Conservation (phyloP, 2,329 filamentous ascomycete species). For the Celoporthe dispersa region DNA sequence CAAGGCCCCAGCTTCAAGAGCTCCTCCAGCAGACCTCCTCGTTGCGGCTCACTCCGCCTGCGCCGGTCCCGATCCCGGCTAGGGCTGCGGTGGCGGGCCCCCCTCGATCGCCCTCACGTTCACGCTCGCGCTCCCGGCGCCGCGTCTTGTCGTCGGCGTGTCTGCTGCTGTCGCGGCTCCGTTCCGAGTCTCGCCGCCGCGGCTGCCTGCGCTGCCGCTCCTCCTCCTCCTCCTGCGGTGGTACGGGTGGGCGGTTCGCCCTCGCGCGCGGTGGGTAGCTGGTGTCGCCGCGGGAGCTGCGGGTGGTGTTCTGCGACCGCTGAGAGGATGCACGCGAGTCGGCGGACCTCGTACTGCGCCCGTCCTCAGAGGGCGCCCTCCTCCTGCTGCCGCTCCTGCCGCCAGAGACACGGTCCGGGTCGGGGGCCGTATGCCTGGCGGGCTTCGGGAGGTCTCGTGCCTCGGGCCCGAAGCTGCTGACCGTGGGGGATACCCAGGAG, state of each 20-base stretch:
- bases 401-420: not conserved
- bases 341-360: not conserved
- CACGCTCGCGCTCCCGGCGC: not conserved
- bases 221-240: not conserved
- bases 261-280: not conserved
- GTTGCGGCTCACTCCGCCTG: constrained; percentile 2
- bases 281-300: not conserved
- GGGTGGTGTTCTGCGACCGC: not conserved
- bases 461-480: constrained; percentile 4
- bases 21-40: constrained; percentile 6
- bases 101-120: not conserved
- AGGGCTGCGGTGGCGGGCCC: not conserved
- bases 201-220: not conserved
- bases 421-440: not conserved
- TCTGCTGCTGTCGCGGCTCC: not conserved
- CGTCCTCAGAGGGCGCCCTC: not conserved
- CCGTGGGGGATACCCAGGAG: constrained; percentile 10
- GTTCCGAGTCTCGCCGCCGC: not conserved
- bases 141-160: not conserved
- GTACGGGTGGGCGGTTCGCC: not conserved
- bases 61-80: constrained; percentile 7
- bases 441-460: not conserved
- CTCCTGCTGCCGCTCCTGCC: not conserved
- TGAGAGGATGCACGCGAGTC: not conserved
- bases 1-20: constrained; percentile 9